These are phyloP conservation scores for Cercospora zeina DNA, from an alignment of 2,329 filamentous ascomycete genomes.

Conservation along the genomic window DNA sequence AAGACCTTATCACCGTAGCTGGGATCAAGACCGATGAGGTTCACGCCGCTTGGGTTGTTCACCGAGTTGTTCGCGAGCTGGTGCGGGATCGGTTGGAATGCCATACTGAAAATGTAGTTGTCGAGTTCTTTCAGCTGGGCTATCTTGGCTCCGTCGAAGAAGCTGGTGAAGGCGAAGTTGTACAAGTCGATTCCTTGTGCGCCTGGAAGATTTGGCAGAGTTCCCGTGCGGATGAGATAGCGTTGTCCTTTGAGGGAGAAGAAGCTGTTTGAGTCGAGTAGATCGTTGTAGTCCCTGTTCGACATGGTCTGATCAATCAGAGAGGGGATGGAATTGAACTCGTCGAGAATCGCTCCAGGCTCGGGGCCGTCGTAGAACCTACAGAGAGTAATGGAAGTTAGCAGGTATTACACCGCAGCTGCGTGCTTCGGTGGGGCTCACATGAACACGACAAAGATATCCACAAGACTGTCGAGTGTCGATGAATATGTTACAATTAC, in stretches of 20 bases:
- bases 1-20: slow-evolving; percentile 28
- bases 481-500: slow-evolving; percentile 60
- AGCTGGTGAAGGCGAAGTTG: slow-evolving; percentile 26
- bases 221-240: slow-evolving; percentile 46
- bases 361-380: slow-evolving; percentile 54
- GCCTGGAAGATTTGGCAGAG: slow-evolving; percentile 39
- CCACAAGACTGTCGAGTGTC: slow-evolving; percentile 46
- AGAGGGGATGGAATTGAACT: slow-evolving; percentile 49
- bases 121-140: slow-evolving; percentile 20
- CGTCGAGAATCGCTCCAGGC: slow-evolving; percentile 53
- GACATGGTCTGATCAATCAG: slow-evolving; percentile 25
- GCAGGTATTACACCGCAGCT: not conserved
- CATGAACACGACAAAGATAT: slow-evolving; percentile 62
- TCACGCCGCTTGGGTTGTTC: slow-evolving; percentile 26
- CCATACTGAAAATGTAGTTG: slow-evolving; percentile 26
- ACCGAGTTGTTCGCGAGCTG: slow-evolving; percentile 24
- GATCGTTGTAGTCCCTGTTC: slow-evolving; percentile 23
- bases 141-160: slow-evolving; percentile 17
- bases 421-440: not conserved
- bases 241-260: slow-evolving; percentile 35
- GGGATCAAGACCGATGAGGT: slow-evolving; percentile 28
- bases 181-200: slow-evolving; percentile 26
- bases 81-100: slow-evolving; percentile 30
- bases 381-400: not conserved
- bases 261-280: slow-evolving; percentile 25